phyloP scores from a whole-genome alignment of 2,329 filamentous ascomycete genomes.

The Colletotrichum sp. region DNA sequence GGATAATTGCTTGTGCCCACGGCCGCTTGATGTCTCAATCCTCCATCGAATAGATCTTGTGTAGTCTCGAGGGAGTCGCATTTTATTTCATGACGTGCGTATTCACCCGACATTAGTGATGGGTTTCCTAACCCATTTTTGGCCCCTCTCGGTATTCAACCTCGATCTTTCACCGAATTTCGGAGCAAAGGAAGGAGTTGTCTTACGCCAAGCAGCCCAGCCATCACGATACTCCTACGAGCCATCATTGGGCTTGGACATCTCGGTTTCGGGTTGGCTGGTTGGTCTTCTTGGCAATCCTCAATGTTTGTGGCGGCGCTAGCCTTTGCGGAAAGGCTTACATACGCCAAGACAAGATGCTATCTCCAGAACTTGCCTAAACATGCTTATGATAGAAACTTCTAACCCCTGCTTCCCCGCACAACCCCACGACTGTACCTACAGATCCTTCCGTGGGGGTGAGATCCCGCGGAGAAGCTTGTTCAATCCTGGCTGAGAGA shows the following conservation, averaged over 20 bases:
- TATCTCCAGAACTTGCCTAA: background rate
- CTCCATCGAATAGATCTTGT: background rate
- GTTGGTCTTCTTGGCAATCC: background rate
- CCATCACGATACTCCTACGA: background rate
- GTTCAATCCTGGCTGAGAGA: background rate
- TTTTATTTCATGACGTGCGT: too few species aligned
- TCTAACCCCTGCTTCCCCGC: background rate
- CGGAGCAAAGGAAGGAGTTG: background rate
- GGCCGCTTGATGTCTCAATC: background rate
- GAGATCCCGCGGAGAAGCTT: background rate
- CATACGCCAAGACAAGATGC: background rate
- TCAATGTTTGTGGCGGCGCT: background rate
- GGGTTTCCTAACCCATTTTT: too few species aligned
- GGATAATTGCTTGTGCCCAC: background rate
- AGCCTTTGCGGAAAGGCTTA: background rate
- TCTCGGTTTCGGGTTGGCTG: background rate
- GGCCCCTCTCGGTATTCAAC: too few species aligned
- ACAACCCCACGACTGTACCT: background rate
- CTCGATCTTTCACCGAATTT: too few species aligned
- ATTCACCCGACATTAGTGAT: too few species aligned
- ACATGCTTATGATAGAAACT: background rate
- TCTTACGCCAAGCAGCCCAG: background rate
- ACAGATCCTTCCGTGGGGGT: background rate
- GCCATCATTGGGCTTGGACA: background rate
- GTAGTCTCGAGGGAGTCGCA: rapidly evolving